Percentiles rank a stretch among this genome's conserved stretches.
These are phyloP conservation scores for Vigna unguiculata DNA, from an alignment of 306 rosid species.

Conservation along the genomic window DNA sequence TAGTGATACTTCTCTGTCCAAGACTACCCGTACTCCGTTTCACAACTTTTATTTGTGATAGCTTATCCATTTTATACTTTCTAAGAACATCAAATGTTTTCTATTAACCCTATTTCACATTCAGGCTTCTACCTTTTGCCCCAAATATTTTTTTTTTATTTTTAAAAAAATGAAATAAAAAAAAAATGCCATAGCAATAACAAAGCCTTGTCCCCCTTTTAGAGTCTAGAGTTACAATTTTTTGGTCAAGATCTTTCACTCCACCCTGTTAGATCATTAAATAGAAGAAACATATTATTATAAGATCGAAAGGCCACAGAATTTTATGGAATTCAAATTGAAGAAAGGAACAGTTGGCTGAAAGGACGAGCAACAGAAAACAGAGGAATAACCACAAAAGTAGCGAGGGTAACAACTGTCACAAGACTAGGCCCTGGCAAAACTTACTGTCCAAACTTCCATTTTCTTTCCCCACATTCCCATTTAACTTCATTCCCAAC, in stretches of 20 bases:
- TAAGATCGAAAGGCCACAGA: neutral
- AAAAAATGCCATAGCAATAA: neutral
- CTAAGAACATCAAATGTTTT: neutral
- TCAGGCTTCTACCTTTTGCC: constrained; percentile 1
- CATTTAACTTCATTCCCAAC: neutral
- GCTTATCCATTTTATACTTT: neutral
- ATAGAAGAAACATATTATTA: neutral
- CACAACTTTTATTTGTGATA: neutral
- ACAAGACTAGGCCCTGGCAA: neutral
- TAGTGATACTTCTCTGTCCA: neutral
- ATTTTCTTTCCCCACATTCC: neutral
- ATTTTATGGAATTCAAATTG: neutral
- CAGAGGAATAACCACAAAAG: neutral
- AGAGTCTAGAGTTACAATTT: neutral
- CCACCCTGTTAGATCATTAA: neutral
- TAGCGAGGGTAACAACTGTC: neutral
- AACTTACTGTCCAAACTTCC: neutral
- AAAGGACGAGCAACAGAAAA: neutral
- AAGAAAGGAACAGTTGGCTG: neutral
- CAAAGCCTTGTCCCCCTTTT: constrained; percentile 14
- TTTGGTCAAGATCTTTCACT: neutral
- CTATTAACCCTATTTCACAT: neutral
- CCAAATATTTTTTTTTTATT: neutral
- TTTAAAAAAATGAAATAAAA: neutral
- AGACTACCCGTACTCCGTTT: constrained; percentile 3